phyloP scores from a whole-genome alignment of 164 flowering plant species.

The Amborella trichopoda region DNA sequence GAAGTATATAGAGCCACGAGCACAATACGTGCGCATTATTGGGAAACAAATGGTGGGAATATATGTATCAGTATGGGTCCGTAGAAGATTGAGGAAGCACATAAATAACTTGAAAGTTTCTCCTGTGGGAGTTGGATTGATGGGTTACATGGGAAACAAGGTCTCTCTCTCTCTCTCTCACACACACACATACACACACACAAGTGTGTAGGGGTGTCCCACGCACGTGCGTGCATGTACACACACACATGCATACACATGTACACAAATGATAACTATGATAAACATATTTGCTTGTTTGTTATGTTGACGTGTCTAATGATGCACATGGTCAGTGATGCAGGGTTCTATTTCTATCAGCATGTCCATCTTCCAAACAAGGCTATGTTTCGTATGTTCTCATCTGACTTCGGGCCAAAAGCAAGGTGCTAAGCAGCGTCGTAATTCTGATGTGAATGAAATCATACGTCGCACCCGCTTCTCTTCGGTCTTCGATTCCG shows the following conservation, averaged over 20 bases:
- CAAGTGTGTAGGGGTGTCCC: background rate
- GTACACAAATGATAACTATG: too few species aligned
- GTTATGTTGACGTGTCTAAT: background rate
- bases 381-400: conserved; percentile 88
- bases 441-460: conserved; percentile 80
- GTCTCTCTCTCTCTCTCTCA: conserved; percentile 16
- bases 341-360: conserved; percentile 98
- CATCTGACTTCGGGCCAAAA: conserved; percentile 91
- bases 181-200: background rate
- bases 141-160: conserved; percentile 99
- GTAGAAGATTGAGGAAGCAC: conserved; percentile 66
- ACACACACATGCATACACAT: background rate
- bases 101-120: conserved; percentile 76
- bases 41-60: conserved; percentile 99
- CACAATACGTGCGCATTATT: conserved; percentile 76
- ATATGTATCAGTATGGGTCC: conserved; percentile 85
- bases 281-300: too few species aligned
- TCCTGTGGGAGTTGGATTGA: conserved; percentile 89
- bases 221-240: too few species aligned
- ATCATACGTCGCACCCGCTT: conserved; percentile 73
- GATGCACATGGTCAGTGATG: conserved; percentile 4
- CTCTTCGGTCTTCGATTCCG: conserved; percentile 43
- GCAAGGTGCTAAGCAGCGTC: conserved; percentile 71
- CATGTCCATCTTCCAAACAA: conserved; percentile 80
- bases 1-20: too few species aligned